Evolutionary conservation across 2,329 filamentous ascomycete species (phyloP).

Genomic region (Phyllosticta citriasiana): DNA sequence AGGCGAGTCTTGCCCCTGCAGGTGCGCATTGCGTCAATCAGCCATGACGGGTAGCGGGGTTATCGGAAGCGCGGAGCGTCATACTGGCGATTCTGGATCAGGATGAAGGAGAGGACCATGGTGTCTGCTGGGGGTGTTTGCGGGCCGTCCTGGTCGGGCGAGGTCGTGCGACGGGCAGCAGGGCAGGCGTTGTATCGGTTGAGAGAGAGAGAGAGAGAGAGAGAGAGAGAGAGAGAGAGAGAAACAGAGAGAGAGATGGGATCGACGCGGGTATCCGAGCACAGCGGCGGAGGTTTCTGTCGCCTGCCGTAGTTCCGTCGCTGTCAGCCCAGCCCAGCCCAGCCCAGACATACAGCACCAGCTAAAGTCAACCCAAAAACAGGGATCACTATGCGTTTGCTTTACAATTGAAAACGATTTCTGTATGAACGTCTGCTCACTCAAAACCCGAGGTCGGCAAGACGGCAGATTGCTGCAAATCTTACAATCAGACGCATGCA

Average conservation of each 20-base stretch:
- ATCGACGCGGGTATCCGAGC: background rate
- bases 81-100: slow-evolving; percentile 84
- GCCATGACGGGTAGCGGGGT: background rate
- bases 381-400: too few species aligned
- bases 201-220: background rate
- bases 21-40: slow-evolving; percentile 1
- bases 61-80: slow-evolving; percentile 14
- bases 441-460: too few species aligned
- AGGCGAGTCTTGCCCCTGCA: slow-evolving; percentile 90
- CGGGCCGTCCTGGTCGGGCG: background rate
- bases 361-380: background rate
- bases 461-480: too few species aligned
- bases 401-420: too few species aligned
- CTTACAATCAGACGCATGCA: too few species aligned
- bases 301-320: background rate
- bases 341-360: too few species aligned
- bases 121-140: slow-evolving; percentile 12
- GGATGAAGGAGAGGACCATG: slow-evolving; percentile 72
- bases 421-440: too few species aligned
- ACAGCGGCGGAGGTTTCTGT: slow-evolving; percentile 7
- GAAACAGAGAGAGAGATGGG: background rate
- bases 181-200: background rate
- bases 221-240: too few species aligned
- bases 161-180: background rate
- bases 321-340: too few species aligned